Evolutionary conservation across 2,329 filamentous ascomycete species (phyloP).

Genomic region (Fusarium odoratissimum): DNA sequence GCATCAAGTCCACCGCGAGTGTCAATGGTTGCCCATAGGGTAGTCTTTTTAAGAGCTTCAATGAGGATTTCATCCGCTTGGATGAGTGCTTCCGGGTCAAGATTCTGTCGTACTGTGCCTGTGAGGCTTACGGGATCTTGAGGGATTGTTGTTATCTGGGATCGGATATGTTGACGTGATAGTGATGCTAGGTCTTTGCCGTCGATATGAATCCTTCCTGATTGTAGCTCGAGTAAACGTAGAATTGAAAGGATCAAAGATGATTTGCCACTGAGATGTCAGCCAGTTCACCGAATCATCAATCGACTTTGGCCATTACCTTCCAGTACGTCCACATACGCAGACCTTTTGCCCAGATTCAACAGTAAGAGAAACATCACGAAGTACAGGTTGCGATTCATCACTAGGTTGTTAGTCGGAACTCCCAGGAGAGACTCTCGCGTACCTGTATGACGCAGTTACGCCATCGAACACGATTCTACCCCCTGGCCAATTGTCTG

Average conservation of each 20-base stretch:
- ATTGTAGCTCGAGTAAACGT: constrained; percentile 58
- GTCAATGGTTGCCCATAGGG: constrained; percentile 55
- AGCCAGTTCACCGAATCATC: neutral
- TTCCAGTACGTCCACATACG: constrained; percentile 63
- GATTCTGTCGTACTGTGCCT: constrained; percentile 60
- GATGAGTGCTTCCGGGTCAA: constrained; percentile 53
- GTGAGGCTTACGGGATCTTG: constrained; percentile 61
- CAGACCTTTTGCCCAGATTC: constrained; percentile 59
- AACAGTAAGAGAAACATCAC: constrained; percentile 31
- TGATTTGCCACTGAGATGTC: constrained; percentile 58
- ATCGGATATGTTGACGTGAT: constrained; percentile 56
- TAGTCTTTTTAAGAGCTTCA: constrained; percentile 56
- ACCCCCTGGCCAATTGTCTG: constrained; percentile 44
- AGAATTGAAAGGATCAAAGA: constrained; percentile 61
- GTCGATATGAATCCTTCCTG: constrained; percentile 56
- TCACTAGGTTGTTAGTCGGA: constrained; percentile 21
- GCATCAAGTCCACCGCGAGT: constrained; percentile 52
- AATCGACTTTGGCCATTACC: neutral
- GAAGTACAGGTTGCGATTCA: constrained; percentile 25
- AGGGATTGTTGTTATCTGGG: constrained; percentile 57
- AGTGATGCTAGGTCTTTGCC: constrained; percentile 55
- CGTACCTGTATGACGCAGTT: constrained; percentile 45
- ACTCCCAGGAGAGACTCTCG: accelerated
- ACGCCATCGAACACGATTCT: constrained; percentile 47
- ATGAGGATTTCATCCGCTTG: constrained; percentile 54